phyloP scores from a whole-genome alignment of 805 yeast genomes.

The Spathaspora passalidarum region DNA sequence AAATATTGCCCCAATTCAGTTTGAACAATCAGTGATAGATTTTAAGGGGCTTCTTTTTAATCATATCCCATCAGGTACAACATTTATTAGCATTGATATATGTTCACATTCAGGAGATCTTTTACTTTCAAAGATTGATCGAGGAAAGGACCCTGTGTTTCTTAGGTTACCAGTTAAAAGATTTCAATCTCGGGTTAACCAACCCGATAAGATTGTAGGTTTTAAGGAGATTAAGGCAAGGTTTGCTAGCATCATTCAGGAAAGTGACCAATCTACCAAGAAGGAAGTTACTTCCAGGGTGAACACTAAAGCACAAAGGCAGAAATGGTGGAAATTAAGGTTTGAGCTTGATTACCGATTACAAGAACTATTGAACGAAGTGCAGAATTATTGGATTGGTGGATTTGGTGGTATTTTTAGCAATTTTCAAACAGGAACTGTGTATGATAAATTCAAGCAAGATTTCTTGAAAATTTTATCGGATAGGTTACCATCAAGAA shows the following conservation, averaged over 20 bases:
- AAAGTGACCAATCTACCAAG: conserved; percentile 62
- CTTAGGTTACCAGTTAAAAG: conserved; percentile 61
- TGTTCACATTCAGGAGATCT: conserved; percentile 59
- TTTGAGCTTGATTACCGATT: conserved; percentile 58
- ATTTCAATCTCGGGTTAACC: conserved; percentile 37
- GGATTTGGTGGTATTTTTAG: conserved; percentile 69
- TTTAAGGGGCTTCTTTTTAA: conserved; percentile 9
- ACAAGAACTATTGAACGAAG: conserved; percentile 46
- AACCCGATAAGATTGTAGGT: conserved; percentile 26
- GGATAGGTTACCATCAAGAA: conserved; percentile 12
- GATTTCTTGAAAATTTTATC: conserved; percentile 16
- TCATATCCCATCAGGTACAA: conserved; percentile 42
- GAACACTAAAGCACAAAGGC: conserved; percentile 55
- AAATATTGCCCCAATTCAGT: not conserved
- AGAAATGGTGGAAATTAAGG: conserved; percentile 76
- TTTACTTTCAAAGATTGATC: conserved; percentile 45
- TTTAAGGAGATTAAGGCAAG: conserved; percentile 34
- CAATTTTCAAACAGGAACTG: conserved; percentile 21
- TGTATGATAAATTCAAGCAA: conserved; percentile 16
- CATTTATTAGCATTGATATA: conserved; percentile 57
- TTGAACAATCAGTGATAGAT: conserved; percentile 5
- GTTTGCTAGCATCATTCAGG: conserved; percentile 46
- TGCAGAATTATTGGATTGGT: conserved; percentile 73
- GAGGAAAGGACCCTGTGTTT: conserved; percentile 37
- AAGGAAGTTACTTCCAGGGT: conserved; percentile 50